Conservation (phyloP, 495 filamentous ascomycete species). For the Ramalina intermedia region DNA sequence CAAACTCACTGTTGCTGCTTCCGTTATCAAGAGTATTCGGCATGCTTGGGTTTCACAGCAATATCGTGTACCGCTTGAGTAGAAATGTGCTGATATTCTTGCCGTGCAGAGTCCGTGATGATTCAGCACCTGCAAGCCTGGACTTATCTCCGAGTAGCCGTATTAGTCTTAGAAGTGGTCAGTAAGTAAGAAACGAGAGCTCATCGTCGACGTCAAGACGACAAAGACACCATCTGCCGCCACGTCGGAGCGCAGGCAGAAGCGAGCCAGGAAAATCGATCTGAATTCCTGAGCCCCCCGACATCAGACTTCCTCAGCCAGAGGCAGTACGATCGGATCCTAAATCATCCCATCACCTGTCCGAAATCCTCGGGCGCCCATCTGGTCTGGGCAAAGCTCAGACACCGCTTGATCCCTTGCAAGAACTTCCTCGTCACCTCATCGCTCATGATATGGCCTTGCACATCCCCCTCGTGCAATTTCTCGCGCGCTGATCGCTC, state of each 20-base stretch:
- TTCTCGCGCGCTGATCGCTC: constrained; percentile 91
- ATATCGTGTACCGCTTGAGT: too few species aligned
- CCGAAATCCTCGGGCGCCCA: constrained; percentile 88
- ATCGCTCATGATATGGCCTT: constrained; percentile 90
- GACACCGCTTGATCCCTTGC: constrained; percentile 92
- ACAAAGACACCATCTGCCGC: not conserved
- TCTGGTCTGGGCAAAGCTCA: constrained; percentile 91
- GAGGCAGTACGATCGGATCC: not conserved
- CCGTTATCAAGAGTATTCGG: too few species aligned
- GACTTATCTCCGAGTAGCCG: too few species aligned
- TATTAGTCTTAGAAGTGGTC: not conserved
- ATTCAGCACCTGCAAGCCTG: too few species aligned
- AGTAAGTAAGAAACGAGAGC: not conserved
- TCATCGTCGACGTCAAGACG: not conserved
- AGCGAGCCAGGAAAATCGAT: not conserved
- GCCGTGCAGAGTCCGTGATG: too few species aligned
- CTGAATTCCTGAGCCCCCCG: not conserved
- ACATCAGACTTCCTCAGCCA: not conserved
- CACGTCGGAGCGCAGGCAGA: not conserved
- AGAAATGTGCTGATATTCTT: too few species aligned
- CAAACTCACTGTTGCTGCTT: too few species aligned
- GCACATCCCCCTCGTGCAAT: constrained; percentile 69
- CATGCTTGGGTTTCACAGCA: too few species aligned
- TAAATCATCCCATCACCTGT: constrained; percentile 82
- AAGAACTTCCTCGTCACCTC: constrained; percentile 89